Percentiles rank a stretch among this genome's conserved stretches.
phyloP scores from a whole-genome alignment of 257 asterid species.

The Hygrophila difformis region DNA sequence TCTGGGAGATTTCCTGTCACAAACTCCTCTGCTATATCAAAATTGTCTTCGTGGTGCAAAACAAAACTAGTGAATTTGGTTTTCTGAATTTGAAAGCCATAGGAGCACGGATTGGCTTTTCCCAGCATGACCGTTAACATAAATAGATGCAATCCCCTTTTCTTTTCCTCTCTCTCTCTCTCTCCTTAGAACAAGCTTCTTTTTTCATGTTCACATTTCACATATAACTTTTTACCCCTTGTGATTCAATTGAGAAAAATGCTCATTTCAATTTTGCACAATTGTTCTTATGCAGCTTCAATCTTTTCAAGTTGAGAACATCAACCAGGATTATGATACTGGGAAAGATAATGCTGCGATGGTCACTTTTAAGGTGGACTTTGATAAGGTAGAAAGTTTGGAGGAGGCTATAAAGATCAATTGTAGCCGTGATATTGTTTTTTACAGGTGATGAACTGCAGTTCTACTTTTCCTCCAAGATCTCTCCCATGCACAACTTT shows the following conservation, averaged over 20 bases:
- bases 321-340: conserved; percentile 88
- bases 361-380: conserved; percentile 83
- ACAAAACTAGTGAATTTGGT: no score
- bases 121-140: conserved; percentile 2
- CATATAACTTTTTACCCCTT: neutral
- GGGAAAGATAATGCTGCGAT: conserved; percentile 71
- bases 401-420: conserved; percentile 74
- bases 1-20: no score
- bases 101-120: conserved; percentile 2
- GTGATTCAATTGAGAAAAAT: neutral
- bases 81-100: neutral
- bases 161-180: no score
- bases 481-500: no score
- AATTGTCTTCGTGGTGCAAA: no score
- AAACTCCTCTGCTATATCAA: no score
- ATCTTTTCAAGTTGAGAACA: conserved; percentile 73
- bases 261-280: neutral
- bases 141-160: conserved; percentile 10
- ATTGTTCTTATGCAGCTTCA: conserved; percentile 57
- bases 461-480: conserved; percentile 5
- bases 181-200: neutral
- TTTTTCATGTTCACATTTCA: neutral
- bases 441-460: conserved; percentile 40
- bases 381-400: conserved; percentile 57
- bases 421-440: conserved; percentile 74